Base-by-base conservation (phyloP, 2,329 filamentous ascomycete genomes). In the Aspergillus sp. region DNA sequence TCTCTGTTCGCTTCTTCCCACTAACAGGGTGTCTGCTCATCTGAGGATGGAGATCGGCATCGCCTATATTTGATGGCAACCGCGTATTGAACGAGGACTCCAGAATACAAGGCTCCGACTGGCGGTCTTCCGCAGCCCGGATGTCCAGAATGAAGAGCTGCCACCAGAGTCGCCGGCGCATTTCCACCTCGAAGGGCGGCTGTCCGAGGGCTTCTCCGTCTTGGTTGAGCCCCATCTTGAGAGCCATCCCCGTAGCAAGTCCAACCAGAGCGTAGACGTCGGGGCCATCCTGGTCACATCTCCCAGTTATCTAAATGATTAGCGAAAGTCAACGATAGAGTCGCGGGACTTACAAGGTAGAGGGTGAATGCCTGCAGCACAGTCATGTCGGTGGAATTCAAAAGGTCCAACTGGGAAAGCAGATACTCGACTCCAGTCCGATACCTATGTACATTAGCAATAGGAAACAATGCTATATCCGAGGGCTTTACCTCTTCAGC, bases 111-210 rank as follows among this genome's bases (percentile, higher is more conserved):
- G 61, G 64, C 2, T 53, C 48, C 1, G 54, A 56, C 2, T 45
- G 51, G 17, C 57, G 41, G 22, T 63, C 58, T 17, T 68, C 62
- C 1, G 64, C 60, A 7, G 52, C 58, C 4, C 56, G 62, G 11
- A 61, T 41, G 33, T 68, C 66, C 8, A 68, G 44, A 3, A 56
- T 59, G 13, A 53, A 65, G 2, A 68, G 57, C n/a, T 68, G 62
- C 66, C 66, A 67, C 66, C 66, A 68, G 13, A 68, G 56, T n/a
- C 64, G 61, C 24, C 62, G 61, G 2, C 59, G 62, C 44, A 64
- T 62, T 54, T 64, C 64, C 1, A 49, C 54, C n/a, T 68, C 60
- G 7, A 67, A 66, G 1, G 58, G 64, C 9, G 56, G 11, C 9
- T 54, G 8, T 3, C 30, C 33, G 19, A 48, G 45, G 12, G 15